Base-by-base conservation (phyloP, 805 yeast species). In the Zygoascus biomembranicola region DNA sequence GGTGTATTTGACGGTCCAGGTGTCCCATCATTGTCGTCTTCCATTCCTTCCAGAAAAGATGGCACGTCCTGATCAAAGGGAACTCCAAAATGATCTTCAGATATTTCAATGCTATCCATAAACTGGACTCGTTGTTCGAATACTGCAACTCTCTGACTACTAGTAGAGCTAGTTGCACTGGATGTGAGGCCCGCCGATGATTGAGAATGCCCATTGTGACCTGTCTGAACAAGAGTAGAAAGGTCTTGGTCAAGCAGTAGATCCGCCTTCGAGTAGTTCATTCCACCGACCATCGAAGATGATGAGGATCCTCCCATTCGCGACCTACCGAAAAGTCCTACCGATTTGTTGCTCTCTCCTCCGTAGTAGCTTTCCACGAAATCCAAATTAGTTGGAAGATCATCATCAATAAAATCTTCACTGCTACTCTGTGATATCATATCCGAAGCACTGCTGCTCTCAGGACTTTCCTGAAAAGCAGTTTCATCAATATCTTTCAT, bases 401-500 rank as follows among this genome's bases (percentile, higher is more conserved):
- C 64, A 11, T 57, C 60, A 8, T 52, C 53, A 20, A 51, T 57
- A 18, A 63, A 56, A 37, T 64, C 68, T 19, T 63, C 66, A 50
- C 72, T 13, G 11, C 14, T 20, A 14, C 45, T 26, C 32, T 31
- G 11, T 5, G 32, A 26, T 13, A 26, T 45, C 20, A 10, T 10
- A 18, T 19, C 13, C 5, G 45, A 35, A 3, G 18, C 11, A 5
- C 19, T 16, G 31, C 43, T 57, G 59, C 65, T 61, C 16, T 20
- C 32, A 32, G 35, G 28, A 14, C 45, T 32, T 26, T 46, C 57
- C n/a, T 43, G 20, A 55, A 67, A 76, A 19, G 67, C 71, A 5
- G 65, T 52, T 1, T 69, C 69, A 26, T 73, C 78, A 16, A 80
- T 59, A 18, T 67, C 77, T 2, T 70, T 65, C 52, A 78, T 68